Conservation (phyloP, 1,284 basidiomycete species). For the Cutaneotrichosporon sp. region DNA sequence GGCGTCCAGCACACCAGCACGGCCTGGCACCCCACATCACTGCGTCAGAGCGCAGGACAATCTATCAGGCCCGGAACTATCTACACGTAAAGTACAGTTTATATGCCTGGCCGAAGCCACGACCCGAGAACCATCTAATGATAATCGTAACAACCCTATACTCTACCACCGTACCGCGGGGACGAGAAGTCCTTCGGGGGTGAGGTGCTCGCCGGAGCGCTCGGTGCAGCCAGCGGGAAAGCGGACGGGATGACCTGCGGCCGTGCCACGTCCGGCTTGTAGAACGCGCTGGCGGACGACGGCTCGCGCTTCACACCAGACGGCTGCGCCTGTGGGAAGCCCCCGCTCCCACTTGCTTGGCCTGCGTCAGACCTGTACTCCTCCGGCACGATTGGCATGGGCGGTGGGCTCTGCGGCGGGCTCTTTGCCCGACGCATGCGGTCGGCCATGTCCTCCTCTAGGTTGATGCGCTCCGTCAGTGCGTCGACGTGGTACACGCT, state of each 20-base stretch:
- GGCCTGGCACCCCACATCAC: too few species aligned
- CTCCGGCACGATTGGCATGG: not conserved
- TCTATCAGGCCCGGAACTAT: too few species aligned
- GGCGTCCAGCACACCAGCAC: too few species aligned
- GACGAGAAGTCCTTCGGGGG: too few species aligned
- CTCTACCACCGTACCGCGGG: too few species aligned
- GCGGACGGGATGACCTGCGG: constrained; percentile 5
- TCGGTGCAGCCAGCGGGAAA: constrained; percentile 9
- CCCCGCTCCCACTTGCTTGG: not conserved
- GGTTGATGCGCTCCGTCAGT: constrained; percentile 11
- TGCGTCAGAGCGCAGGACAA: too few species aligned
- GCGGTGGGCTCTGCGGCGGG: not conserved
- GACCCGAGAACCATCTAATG: too few species aligned
- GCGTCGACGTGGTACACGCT: constrained; percentile 28
- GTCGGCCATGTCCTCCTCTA: constrained; percentile 9
- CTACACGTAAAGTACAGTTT: too few species aligned
- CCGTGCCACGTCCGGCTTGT: not conserved
- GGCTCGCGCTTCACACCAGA: constrained; percentile 8
- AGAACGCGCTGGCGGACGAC: constrained; percentile 4
- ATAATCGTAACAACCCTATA: too few species aligned
- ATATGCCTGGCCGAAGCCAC: too few species aligned
- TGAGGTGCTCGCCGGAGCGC: too few species aligned
- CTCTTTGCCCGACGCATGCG: not conserved
- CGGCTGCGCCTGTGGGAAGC: constrained; percentile 10
- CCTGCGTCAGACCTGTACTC: not conserved